phyloP scores from a whole-genome alignment of 176 grass and related monocot species.

The Carex kokanica region DNA sequence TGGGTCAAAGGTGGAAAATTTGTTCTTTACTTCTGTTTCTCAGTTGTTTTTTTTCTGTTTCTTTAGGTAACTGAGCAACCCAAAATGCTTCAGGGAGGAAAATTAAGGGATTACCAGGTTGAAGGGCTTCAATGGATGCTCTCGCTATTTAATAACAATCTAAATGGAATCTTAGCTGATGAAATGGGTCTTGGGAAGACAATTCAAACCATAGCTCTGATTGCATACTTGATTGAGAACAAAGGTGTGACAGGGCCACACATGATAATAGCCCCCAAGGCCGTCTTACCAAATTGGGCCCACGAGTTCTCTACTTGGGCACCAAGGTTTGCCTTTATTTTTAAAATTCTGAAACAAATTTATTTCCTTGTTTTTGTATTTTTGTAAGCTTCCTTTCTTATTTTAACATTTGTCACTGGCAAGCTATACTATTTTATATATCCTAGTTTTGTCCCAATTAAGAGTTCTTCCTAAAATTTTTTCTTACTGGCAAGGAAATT shows the following conservation, averaged over 20 bases:
- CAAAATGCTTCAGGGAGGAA: constrained; percentile 74
- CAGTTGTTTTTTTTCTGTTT: not conserved
- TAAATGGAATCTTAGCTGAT: constrained; percentile 99
- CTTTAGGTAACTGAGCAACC: constrained; percentile 92
- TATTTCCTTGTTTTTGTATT: not conserved
- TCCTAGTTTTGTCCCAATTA: constrained; percentile 1
- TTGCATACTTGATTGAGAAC: constrained; percentile 91
- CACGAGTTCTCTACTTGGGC: constrained; percentile 94
- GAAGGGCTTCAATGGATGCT: constrained; percentile 99
- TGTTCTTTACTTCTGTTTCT: not conserved
- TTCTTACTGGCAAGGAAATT: not conserved
- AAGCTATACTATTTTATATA: not conserved
- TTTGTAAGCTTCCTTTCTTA: not conserved
- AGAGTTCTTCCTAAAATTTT: not conserved
- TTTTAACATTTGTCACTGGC: not conserved
- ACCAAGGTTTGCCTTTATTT: constrained; percentile 57
- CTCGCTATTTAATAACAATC: constrained; percentile 97
- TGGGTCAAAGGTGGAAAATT: not conserved
- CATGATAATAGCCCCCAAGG: constrained; percentile 96
- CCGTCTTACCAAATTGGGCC: constrained; percentile 97
- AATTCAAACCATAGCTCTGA: constrained; percentile 95
- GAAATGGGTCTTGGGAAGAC: constrained; percentile 99
- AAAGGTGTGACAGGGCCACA: constrained; percentile 87
- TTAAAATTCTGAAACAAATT: constrained; percentile 2
- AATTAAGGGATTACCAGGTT: constrained; percentile 83